A percentile compares a stretch with the other conserved stretches of the same genome.
These are phyloP conservation scores for Chytridiales sp. DNA, from an alignment of 371 early-diverging fungal species.

Conservation along the genomic window DNA sequence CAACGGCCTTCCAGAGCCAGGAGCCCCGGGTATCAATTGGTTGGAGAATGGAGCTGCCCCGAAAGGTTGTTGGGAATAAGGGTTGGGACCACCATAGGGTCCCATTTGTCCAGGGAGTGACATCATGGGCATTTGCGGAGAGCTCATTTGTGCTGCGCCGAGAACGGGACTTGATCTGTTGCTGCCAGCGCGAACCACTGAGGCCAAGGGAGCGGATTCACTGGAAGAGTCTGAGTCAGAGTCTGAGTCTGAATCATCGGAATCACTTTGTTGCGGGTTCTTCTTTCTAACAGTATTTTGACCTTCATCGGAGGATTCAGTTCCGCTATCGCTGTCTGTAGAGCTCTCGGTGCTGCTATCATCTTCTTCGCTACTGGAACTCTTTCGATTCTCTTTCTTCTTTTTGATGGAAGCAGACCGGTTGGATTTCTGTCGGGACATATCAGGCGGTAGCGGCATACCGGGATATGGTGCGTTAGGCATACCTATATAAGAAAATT, in stretches of 20 bases:
- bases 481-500: constrained; percentile 2
- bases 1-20: background rate
- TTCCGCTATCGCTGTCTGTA: constrained; percentile 5
- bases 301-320: constrained; percentile 5
- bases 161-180: background rate
- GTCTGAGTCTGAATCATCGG: background rate
- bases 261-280: background rate
- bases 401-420: background rate
- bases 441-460: background rate
- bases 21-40: background rate
- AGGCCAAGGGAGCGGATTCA: too few species aligned
- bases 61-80: background rate
- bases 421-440: background rate
- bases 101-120: background rate
- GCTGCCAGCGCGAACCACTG: too few species aligned
- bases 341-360: constrained; percentile 2
- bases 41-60: background rate
- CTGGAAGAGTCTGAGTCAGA: background rate
- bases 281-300: background rate
- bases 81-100: background rate
- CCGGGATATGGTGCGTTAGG: constrained; percentile 3
- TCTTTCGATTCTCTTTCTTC: constrained; percentile 6
- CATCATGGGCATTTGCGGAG: background rate
- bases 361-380: too few species aligned
- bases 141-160: background rate